Base-by-base conservation (phyloP, 306 rosid species). In the Vigna radiata region DNA sequence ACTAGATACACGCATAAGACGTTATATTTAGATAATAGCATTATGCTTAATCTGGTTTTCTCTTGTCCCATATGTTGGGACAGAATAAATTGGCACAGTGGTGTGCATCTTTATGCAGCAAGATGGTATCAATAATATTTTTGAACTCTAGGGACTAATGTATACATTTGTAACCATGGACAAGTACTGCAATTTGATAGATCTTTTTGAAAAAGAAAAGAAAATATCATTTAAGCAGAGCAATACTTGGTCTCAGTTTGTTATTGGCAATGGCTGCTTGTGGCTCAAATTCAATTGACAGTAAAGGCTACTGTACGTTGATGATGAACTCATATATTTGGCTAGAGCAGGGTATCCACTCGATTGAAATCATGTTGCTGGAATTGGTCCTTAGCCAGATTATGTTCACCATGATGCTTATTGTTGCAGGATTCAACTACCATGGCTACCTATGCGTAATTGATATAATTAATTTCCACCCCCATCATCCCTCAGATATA, bases 371-470 rank as follows among this genome's bases (percentile, higher is more conserved):
- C 44, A 39, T 27, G 29, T 44, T 48, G 55, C 50, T 27, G 19
- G 50, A 62, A 37, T 25, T 19, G 67, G 58, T 79, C 39, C 49
- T 43, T 72, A 41, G 61, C 29, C 65, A 37, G 47, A 65, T 37
- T 76, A 18, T 36, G 2, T 76, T 44, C 8, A 39, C 74, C 23
- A n/a, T 54, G 61, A 29, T 52, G 36, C 60, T 29, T 39, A 39
- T 39, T 52, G 49, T 50, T 72, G 46, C 47, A 25, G 63, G 78
- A 52, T 53, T 39, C 73, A 59, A 62, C 47, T 53, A 17, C 27
- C 53, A 52, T 16, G 41, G 56, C 48, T 48, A 33, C 43, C 70
- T 19, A 66, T 80, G 70, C 55, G 6, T 17, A 53, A 17, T 62
- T 71, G 52, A 39, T 52, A 56, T 52, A 63, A 52, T 72, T 67